Evolutionary conservation across 2,329 filamentous ascomycete species (phyloP).

Genomic region (Exophiala mesophila): DNA sequence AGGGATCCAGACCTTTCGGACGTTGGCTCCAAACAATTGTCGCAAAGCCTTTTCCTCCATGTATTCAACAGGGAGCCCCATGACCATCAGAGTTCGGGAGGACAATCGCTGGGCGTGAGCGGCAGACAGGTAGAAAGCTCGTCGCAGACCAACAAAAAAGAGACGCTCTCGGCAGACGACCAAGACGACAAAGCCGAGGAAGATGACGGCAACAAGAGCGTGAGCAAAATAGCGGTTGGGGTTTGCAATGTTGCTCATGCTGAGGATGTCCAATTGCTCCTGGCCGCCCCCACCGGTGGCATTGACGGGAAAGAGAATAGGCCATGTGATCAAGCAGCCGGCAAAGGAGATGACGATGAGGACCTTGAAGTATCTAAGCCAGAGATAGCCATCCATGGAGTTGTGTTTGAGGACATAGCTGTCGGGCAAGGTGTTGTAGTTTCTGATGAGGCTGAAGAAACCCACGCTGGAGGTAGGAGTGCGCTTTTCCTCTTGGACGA

Average conservation of each 20-base stretch:
- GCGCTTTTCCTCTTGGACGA: constrained; percentile 37
- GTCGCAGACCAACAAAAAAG: constrained; percentile 84
- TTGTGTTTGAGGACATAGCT: constrained; percentile 82
- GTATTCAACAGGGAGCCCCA: constrained; percentile 73
- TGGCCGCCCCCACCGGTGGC: constrained; percentile 68
- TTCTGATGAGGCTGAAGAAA: constrained; percentile 21
- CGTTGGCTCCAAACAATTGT: constrained; percentile 69
- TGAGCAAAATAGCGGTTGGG: constrained; percentile 72
- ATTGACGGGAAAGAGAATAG: constrained; percentile 81
- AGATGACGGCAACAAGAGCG: constrained; percentile 69
- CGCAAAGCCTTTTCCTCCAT: constrained; percentile 69
- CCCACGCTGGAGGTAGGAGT: constrained; percentile 13
- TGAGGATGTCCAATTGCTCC: constrained; percentile 68
- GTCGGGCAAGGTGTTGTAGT: constrained; percentile 58
- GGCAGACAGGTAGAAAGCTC: constrained; percentile 83
- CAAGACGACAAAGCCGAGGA: constrained; percentile 80
- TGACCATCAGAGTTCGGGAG: constrained; percentile 81
- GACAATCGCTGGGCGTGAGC: constrained; percentile 79
- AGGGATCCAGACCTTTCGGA: constrained; percentile 79
- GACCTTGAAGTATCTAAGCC: constrained; percentile 80
- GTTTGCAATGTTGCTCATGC: constrained; percentile 68
- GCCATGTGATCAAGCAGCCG: constrained; percentile 80
- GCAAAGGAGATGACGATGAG: constrained; percentile 72
- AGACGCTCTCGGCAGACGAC: constrained; percentile 81
- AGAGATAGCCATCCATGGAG: constrained; percentile 87